Base-by-base conservation (phyloP, 2,329 filamentous ascomycete species). In the Ophiostoma fasciatum region DNA sequence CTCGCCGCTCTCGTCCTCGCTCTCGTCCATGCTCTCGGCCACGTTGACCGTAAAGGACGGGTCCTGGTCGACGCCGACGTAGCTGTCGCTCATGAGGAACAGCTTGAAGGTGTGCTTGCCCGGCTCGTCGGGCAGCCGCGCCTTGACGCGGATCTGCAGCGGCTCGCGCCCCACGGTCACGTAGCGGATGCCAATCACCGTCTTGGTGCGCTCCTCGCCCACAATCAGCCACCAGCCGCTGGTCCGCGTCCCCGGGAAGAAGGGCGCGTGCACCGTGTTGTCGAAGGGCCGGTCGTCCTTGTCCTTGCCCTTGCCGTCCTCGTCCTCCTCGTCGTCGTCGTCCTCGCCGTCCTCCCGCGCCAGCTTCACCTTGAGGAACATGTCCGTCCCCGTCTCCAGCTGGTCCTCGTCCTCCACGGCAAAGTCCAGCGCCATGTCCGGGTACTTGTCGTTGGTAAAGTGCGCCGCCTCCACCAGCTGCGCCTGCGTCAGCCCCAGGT, bases 221-320 rank as follows among this genome's bases (percentile, higher is more conserved):
- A 98, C 83, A 15, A 98, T 83, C 38, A 98, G 63, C 90, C 90
- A 98, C 87, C 87, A 98, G 54, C 90, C 94, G 67, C 98, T 90
- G 63, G 83, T 79, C 68, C 98, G 98, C 57, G 80, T 79, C 33
- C 58, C 66, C 1, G 90, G 87, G 54, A 90, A 98, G 66, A 96
- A 98, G 0, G 90, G 90, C 35, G 88, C 87, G 53, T 96, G 87
- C 3, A 96, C 92, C 2, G 77, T 78, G 2, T 79, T 72, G 54
- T 94, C 84, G 13, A 81, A 71, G n/a, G n/a, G n/a, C n/a, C n/a
- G n/a, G n/a, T n/a, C n/a, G n/a, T n/a, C n/a, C 45, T 82, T 78
- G 17, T 71, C 64, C 11, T 74, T 70, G 38, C 77, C 72, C 6
- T 37, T 32, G 4, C 29, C 31, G 11, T 42, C 36, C 0, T 35